A percentile compares a stretch with the other conserved stretches of the same genome.
These are phyloP conservation scores for Prinsepia uniflora DNA, from an alignment of 306 rosid species.

Conservation along the genomic window DNA sequence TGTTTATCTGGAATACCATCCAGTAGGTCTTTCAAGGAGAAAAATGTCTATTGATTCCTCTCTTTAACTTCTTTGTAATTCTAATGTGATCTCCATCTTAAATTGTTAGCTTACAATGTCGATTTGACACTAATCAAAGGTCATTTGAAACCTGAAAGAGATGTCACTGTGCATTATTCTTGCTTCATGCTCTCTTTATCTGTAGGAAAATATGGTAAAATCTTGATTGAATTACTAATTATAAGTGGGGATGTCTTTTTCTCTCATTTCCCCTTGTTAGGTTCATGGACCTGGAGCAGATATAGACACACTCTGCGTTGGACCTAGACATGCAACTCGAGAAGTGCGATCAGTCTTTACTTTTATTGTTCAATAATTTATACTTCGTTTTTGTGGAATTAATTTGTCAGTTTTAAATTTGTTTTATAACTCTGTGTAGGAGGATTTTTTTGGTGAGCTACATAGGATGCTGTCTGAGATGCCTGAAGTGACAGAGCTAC, in stretches of 20 bases:
- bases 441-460: constrained; percentile 92
- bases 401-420: constrained; percentile 19
- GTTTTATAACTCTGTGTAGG: constrained; percentile 45
- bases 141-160: not conserved
- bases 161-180: not conserved
- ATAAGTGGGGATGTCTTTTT: not conserved
- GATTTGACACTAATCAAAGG: not conserved
- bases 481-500: constrained; percentile 88
- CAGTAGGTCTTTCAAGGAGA: not conserved
- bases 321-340: constrained; percentile 92
- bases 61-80: not conserved
- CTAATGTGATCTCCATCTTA: not conserved
- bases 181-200: not conserved
- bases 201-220: not conserved
- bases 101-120: not conserved
- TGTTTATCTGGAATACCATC: not conserved
- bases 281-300: constrained; percentile 99
- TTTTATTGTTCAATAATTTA: constrained; percentile 15
- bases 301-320: constrained; percentile 94
- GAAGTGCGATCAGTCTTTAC: constrained; percentile 47
- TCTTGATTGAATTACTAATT: not conserved
- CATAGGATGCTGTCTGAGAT: constrained; percentile 69
- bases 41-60: not conserved
- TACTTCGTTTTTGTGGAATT: constrained; percentile 6
- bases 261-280: constrained; percentile 34